Percentiles rank a stretch among this genome's conserved stretches.
These are phyloP conservation scores for Cladobotryum mycophilum DNA, from an alignment of 2,329 filamentous ascomycete genomes.

Conservation along the genomic window DNA sequence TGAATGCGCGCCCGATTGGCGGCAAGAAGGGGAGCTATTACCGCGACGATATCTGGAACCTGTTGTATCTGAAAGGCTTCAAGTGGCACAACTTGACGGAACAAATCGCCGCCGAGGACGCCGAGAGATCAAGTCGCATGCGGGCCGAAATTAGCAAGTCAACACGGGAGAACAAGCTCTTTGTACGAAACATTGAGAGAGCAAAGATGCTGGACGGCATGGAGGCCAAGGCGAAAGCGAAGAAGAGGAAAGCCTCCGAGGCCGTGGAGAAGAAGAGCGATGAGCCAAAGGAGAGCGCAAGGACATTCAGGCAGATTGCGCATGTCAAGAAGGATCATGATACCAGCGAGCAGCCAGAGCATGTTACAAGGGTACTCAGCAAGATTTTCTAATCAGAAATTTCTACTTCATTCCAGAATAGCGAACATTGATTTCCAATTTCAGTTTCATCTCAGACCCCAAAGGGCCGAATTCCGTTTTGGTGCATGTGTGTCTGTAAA, in stretches of 20 bases:
- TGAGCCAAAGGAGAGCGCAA: constrained; percentile 20
- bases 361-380: constrained; percentile 54
- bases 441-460: not conserved
- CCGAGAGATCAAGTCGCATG: constrained; percentile 69
- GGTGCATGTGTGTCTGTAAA: constrained; percentile 11
- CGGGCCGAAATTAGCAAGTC: constrained; percentile 70
- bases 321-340: constrained; percentile 45
- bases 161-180: constrained; percentile 73
- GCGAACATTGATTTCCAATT: not conserved
- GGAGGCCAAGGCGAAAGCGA: constrained; percentile 47
- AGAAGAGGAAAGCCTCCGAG: constrained; percentile 30
- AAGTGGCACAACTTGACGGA: constrained; percentile 74
- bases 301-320: constrained; percentile 61
- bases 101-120: constrained; percentile 76
- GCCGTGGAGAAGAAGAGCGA: constrained; percentile 16
- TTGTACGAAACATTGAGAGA: constrained; percentile 71
- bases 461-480: constrained; percentile 1
- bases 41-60: constrained; percentile 80
- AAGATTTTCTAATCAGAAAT: constrained; percentile 50
- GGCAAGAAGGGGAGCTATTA: constrained; percentile 81
- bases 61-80: constrained; percentile 75
- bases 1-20: constrained; percentile 73
- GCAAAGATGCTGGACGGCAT: constrained; percentile 75
- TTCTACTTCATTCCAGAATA: constrained; percentile 1
- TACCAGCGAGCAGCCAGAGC: constrained; percentile 44